Evolutionary conservation across 208 protist genomes (phyloP).

Genomic region (Trypanosomatidae sp.): DNA sequence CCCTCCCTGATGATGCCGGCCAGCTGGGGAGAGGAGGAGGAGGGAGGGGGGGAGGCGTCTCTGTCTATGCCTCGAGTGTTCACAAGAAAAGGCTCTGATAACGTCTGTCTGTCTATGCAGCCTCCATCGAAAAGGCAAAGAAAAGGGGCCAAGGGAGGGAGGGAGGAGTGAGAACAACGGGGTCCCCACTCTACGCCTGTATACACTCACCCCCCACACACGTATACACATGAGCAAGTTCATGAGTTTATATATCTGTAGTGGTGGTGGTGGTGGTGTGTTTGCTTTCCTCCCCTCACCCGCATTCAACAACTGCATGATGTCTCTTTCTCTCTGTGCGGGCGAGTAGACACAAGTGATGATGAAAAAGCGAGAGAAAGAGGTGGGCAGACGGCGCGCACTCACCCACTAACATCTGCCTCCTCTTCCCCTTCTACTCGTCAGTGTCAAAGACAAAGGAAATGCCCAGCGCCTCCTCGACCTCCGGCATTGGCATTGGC

Average conservation of each 20-base stretch:
- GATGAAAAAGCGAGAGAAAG: background rate
- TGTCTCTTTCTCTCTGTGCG: background rate
- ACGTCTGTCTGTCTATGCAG: too few species aligned
- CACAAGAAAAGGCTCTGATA: background rate
- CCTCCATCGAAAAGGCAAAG: too few species aligned
- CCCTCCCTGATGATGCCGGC: background rate
- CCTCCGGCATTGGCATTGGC: background rate
- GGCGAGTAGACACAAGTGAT: background rate
- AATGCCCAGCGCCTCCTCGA: background rate
- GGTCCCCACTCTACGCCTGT: too few species aligned
- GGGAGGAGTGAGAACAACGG: too few species aligned
- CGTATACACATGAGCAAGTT: too few species aligned
- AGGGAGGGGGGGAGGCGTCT: background rate
- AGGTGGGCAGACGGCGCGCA: background rate
- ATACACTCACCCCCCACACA: too few species aligned
- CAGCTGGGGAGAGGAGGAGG: background rate
- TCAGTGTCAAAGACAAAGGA: conserved; percentile 1
- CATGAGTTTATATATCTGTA: too few species aligned
- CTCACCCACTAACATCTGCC: background rate
- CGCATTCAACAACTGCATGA: background rate
- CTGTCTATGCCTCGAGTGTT: background rate
- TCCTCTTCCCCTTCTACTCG: background rate
- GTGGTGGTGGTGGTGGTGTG: too few species aligned
- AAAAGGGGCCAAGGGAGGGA: too few species aligned
- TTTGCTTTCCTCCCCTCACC: background rate